These are phyloP conservation scores for Gonium pectorale DNA, from an alignment of 139 green algal genomes.

Conservation along the genomic window DNA sequence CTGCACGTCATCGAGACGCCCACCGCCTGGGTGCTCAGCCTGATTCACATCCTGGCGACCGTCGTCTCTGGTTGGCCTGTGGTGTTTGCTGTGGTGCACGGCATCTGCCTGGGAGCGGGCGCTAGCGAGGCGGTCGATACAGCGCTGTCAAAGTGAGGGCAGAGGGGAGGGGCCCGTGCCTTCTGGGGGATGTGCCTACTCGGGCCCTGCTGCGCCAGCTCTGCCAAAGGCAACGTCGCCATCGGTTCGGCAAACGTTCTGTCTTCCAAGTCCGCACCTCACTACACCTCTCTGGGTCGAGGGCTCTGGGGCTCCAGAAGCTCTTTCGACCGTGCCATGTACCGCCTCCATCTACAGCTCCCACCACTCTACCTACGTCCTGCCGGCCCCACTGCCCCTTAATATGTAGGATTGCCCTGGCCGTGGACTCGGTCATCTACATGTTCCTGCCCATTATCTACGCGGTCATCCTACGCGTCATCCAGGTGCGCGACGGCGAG, in stretches of 20 bases:
- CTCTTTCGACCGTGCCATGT: no score
- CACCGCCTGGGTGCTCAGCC: slow-evolving; percentile 36
- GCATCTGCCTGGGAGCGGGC: slow-evolving; percentile 9
- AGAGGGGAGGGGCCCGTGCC: background rate
- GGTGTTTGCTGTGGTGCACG: slow-evolving; percentile 18
- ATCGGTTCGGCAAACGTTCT: no score
- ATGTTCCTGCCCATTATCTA: slow-evolving; percentile 42
- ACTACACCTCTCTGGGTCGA: no score
- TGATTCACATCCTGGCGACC: slow-evolving; percentile 41
- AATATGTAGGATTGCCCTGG: background rate
- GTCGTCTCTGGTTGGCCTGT: slow-evolving; percentile 37
- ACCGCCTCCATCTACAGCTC: no score
- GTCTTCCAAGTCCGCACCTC: no score
- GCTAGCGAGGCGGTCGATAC: background rate
- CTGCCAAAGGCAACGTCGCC: no score
- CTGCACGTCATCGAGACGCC: slow-evolving; percentile 43
- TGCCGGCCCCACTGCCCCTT: background rate
- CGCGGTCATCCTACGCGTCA: background rate
- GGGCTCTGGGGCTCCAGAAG: no score
- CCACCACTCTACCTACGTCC: no score
- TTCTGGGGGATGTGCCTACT: no score
- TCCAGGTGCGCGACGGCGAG: no score
- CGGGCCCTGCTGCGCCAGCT: no score
- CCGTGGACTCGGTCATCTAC: slow-evolving; percentile 4
- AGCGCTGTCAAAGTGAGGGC: slow-evolving; percentile 10